Conservation (phyloP, 2,329 filamentous ascomycete genomes). For the Talaromyces sp. region DNA sequence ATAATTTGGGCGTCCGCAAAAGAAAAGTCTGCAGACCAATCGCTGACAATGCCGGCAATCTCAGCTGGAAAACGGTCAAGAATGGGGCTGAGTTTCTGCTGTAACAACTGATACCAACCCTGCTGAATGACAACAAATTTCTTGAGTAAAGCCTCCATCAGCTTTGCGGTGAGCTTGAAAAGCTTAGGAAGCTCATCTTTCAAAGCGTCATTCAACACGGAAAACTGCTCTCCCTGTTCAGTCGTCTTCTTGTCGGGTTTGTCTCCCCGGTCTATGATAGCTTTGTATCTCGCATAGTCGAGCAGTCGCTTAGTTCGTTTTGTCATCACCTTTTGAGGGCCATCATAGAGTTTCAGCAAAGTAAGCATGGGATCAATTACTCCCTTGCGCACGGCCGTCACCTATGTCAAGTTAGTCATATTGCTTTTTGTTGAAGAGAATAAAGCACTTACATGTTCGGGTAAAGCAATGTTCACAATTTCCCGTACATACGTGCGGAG, state of each 20-base stretch:
- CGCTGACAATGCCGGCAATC: constrained; percentile 65
- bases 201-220: constrained; percentile 83
- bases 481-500: constrained; percentile 85
- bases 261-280: constrained; percentile 72
- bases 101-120: constrained; percentile 77
- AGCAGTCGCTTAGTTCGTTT: constrained; percentile 90
- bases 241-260: constrained; percentile 79
- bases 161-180: constrained; percentile 70
- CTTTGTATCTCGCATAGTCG: constrained; percentile 77
- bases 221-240: constrained; percentile 82
- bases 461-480: constrained; percentile 73
- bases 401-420: constrained; percentile 27
- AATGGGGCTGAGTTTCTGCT: constrained; percentile 71
- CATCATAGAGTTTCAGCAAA: constrained; percentile 72
- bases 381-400: constrained; percentile 65
- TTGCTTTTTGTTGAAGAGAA: background rate
- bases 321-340: constrained; percentile 82
- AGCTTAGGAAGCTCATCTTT: constrained; percentile 88
- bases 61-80: constrained; percentile 64
- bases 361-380: constrained; percentile 80
- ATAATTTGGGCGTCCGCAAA: constrained; percentile 67
- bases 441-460: constrained; percentile 61
- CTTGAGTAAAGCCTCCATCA: constrained; percentile 75
- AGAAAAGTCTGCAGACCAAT: constrained; percentile 73
- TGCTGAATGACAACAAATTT: constrained; percentile 82